These are phyloP conservation scores for Aspergillus sojae DNA, from an alignment of 2,329 filamentous ascomycete genomes.

Conservation along the genomic window DNA sequence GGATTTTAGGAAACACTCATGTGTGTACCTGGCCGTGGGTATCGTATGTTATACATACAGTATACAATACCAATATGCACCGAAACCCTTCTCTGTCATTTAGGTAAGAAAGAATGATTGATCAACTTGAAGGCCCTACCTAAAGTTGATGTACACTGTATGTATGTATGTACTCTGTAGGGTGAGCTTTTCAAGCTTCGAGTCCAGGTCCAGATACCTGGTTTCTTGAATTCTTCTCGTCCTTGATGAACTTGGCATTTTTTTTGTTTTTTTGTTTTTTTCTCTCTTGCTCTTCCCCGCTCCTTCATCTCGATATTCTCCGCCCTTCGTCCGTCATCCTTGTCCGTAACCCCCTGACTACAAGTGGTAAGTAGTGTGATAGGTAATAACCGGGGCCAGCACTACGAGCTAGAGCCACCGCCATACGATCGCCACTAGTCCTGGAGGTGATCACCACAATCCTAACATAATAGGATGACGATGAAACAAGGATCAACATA, in stretches of 20 bases:
- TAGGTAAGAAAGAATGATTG: not conserved
- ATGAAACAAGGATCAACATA: conserved; percentile 22
- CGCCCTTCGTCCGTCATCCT: not conserved
- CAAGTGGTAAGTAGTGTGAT: conserved; percentile 9
- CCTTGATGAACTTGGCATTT: not conserved
- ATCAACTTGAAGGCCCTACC: not conserved
- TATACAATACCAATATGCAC: not conserved
- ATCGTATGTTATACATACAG: not conserved
- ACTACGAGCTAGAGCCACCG: conserved; percentile 11
- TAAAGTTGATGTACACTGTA: not conserved
- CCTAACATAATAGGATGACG: conserved; percentile 15
- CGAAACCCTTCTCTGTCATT: not conserved
- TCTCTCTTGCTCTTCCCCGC: not conserved
- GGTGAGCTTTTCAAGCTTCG: not conserved
- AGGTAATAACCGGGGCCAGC: conserved; percentile 15
- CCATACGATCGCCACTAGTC: conserved; percentile 26
- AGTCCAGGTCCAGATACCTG: not conserved
- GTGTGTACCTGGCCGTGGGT: not conserved
- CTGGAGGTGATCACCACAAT: conserved; percentile 23
- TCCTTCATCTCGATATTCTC: not conserved
- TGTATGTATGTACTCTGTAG: not conserved
- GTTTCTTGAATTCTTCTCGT: not conserved
- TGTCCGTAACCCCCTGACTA: not conserved
- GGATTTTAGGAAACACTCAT: not conserved
- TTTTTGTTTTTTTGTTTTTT: not conserved